Conservation (phyloP, 768 basidiomycete species). For the Pulveroboletus ravenelii region DNA sequence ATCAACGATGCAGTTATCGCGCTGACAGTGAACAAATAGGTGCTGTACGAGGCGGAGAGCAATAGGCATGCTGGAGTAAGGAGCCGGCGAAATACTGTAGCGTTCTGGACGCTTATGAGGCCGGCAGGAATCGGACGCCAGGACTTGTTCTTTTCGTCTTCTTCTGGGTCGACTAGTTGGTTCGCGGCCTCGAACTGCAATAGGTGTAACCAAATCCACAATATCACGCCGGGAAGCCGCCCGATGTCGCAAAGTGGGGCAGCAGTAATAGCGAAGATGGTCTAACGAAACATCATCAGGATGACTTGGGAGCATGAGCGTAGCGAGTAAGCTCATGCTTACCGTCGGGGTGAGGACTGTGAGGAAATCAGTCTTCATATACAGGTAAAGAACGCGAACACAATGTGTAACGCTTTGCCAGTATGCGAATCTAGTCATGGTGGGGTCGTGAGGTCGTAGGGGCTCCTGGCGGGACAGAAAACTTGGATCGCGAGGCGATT, state of each 20-base stretch:
- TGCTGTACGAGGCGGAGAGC: constrained; percentile 34
- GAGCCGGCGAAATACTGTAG: constrained; percentile 35
- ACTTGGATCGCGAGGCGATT: constrained; percentile 6
- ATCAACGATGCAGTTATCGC: constrained; percentile 23
- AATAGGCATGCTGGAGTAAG: constrained; percentile 33
- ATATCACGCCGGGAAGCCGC: constrained; percentile 26
- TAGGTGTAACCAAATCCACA: constrained; percentile 47
- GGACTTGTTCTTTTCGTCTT: constrained; percentile 42
- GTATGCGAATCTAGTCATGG: constrained; percentile 16
- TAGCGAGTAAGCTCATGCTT: background rate
- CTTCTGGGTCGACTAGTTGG: constrained; percentile 37
- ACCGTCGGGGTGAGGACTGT: constrained; percentile 29
- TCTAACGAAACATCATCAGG: constrained; percentile 20
- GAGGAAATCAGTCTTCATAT: constrained; percentile 23
- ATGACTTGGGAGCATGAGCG: background rate
- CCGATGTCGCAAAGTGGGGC: constrained; percentile 28
- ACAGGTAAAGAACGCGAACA: constrained; percentile 20
- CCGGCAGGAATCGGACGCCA: constrained; percentile 44
- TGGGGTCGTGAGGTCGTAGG: constrained; percentile 18
- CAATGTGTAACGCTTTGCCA: constrained; percentile 9
- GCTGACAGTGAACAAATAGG: constrained; percentile 32
- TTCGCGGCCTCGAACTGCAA: constrained; percentile 43
- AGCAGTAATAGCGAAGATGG: constrained; percentile 30
- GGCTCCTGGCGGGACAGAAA: background rate
- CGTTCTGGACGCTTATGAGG: constrained; percentile 35